Conservation (phyloP, 1,284 basidiomycete species). For the Schizophyllum commune region DNA sequence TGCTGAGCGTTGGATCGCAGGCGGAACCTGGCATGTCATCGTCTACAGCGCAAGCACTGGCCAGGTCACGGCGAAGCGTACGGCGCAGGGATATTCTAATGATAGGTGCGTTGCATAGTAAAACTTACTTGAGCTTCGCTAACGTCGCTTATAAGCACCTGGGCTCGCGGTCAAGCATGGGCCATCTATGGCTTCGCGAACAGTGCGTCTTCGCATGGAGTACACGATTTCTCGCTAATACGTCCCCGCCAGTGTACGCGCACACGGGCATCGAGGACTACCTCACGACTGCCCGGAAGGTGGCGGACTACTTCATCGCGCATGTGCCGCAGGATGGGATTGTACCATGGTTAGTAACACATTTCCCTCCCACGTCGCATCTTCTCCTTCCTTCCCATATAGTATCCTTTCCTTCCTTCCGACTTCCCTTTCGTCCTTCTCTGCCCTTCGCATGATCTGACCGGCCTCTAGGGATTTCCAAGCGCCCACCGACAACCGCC, state of each 20-base stretch:
- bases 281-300: conserved; percentile 46
- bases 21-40: conserved; percentile 60
- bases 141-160: conserved; percentile 44
- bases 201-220: conserved; percentile 31
- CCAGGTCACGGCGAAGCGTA: conserved; percentile 43
- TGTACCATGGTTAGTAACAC: conserved; percentile 47
- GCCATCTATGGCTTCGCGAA: conserved; percentile 63
- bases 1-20: conserved; percentile 19
- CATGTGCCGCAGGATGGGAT: conserved; percentile 49
- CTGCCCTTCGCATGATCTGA: not conserved
- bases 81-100: conserved; percentile 56
- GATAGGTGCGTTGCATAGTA: conserved; percentile 26
- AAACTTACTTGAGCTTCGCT: not conserved
- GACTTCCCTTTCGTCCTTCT: not conserved
- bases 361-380: not conserved
- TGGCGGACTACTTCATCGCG: conserved; percentile 53
- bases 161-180: conserved; percentile 68
- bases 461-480: conserved; percentile 53
- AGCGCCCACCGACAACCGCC: conserved; percentile 47
- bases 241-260: conserved; percentile 41
- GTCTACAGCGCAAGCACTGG: conserved; percentile 62
- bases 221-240: conserved; percentile 3
- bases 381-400: too few relatives aligned
- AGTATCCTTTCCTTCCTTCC: too few relatives aligned
- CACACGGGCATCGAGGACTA: conserved; percentile 43